Base-by-base conservation (phyloP, 2,329 filamentous ascomycete species). In the Fusarium metavorans region DNA sequence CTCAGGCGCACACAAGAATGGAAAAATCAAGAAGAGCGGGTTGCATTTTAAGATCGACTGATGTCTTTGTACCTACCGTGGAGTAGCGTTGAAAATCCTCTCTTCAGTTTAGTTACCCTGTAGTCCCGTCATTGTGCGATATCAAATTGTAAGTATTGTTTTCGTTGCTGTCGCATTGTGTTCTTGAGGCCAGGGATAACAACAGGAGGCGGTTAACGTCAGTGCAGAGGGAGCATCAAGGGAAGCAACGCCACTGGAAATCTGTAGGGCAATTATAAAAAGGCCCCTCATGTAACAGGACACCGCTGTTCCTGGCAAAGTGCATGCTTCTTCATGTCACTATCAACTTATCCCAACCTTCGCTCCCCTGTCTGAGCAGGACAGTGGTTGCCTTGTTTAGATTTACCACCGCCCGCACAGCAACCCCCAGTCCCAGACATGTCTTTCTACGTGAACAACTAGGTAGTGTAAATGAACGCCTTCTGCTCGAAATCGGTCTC, bases 401-500 rank as follows among this genome's bases (percentile, higher is more conserved):
- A 48, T 27, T 2, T 18, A 27, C 8, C 43, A 27, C 11, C 43
- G 8, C 8, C 9, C 8, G 23, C 23, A 25, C 43, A 48, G 23
- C 8, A 27, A 48, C 18, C 23, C 3, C 23, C 14, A 27, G 43
- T 4, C 23, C 43, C 8, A 27, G 8, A 27, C 43, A 48, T 9
- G 14, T 6, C 23, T 48, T 48, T 18, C 23, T 48, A 3, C 43
- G 11, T 18, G 2, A 27, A 27, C 14, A 27, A 48, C 43, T 48
- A 63, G 23, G 65, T 64, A 30, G 65, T 67, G 34, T 67, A 67
- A 23, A 64, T 35, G 23, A 67, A 67, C n/a, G 59, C 18, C 32
- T 14, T 35, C n/a, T 67, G 65, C 34, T 67, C 65, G 25, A 57
- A 67, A 50, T 67, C 65, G 2, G 65, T 67, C 39, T 67, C 35